phyloP scores from a whole-genome alignment of 352 stramenopile genomes.

The Globisporangium paroecandrum region DNA sequence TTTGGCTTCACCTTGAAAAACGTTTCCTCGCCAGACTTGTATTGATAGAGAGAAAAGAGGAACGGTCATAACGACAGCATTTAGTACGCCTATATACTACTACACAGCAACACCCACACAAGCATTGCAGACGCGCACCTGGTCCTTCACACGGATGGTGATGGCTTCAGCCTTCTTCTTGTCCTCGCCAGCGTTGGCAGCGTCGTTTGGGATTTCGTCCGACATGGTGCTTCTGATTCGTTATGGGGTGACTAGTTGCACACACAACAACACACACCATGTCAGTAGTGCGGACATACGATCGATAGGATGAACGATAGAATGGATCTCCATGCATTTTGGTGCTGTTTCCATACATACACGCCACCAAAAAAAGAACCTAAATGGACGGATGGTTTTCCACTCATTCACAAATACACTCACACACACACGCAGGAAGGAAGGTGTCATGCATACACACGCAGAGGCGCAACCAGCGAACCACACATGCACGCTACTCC shows the following conservation, averaged over 20 bases:
- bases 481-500: not conserved
- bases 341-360: not conserved
- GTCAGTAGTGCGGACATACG: not conserved
- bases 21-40: conserved; percentile 91
- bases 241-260: not conserved
- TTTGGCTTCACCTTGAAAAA: conserved; percentile 99
- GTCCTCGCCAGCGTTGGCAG: conserved; percentile 46
- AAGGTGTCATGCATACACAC: not conserved
- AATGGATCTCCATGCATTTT: not conserved
- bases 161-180: conserved; percentile 88
- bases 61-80: too few species aligned
- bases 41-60: too few species aligned
- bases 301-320: not conserved
- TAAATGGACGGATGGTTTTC: not conserved
- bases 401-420: not conserved
- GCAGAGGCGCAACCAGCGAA: not conserved
- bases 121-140: conserved; percentile 26
- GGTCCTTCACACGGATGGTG: conserved; percentile 87
- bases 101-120: not conserved
- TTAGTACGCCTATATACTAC: not conserved
- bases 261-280: not conserved
- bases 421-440: not conserved
- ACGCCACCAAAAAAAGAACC: not conserved
- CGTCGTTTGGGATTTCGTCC: conserved; percentile 54
- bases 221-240: conserved; percentile 35